Evolutionary conservation across 2,329 filamentous ascomycete genomes (phyloP), one percentile per base, ranked within the genome.

Genomic region (Escovopsis sp.): DNA sequence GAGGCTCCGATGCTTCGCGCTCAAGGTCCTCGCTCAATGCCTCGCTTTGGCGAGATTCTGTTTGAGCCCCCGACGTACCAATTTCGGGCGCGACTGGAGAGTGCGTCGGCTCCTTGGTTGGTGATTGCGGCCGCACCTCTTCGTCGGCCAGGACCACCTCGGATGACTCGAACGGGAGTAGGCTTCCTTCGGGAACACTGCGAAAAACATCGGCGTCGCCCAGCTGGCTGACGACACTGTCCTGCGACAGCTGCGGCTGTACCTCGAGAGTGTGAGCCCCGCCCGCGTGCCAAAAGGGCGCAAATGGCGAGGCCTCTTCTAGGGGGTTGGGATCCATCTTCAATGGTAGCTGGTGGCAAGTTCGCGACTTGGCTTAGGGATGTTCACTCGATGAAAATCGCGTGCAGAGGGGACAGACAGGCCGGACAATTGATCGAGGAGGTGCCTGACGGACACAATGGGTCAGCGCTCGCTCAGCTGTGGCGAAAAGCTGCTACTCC

Each of bases 221-320:
- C 28, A 32, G 11, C 23, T 23, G 45, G 8, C 40, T 43, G n/a
- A 40, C 41, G 26, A 45, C n/a, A 26, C 26, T 36, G 38, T 36
- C 39, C 28, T n/a, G 36, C 18, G 10, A 34, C 38, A 28, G 38
- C 19, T n/a, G 36, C 38, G 9, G 8, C 12, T 37, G 18, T 7
- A 3, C 35, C 15, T 23, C 35, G 23, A 23, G 35, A 37, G 3
- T 39, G 9, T 39, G 30, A 30, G 26, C 15, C 12, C 33, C 36
- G 12, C 37, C 30, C n/a, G 42, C 11, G 26, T 41, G 42, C 45
- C 45, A 46, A 18, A 38, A 46, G 26, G 44, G 40, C 36, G 33
- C 15, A 3, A 44, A 39, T 2, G 45, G 45, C 19, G 45, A 44
- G 12, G 38, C 32, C 36, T 46, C 45, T n/a, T 46, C 45, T 18